Evolutionary conservation across 805 yeast genomes (phyloP).

Genomic region (Ogataea methylovora): DNA sequence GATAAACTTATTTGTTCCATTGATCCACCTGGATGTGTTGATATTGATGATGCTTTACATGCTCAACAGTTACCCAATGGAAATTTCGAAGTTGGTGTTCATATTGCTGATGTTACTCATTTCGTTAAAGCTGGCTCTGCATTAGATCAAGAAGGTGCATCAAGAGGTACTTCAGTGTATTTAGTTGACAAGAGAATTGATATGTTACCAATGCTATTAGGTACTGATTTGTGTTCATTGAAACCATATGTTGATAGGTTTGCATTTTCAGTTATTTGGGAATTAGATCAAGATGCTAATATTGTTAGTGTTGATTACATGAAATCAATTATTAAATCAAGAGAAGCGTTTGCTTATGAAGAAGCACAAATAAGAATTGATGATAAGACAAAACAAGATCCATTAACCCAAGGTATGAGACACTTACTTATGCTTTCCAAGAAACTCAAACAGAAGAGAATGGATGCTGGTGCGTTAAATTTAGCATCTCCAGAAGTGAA

Average conservation of each 20-base stretch:
- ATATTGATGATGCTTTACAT: conserved; percentile 96
- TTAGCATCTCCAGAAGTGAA: conserved; percentile 97
- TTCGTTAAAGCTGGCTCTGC: conserved; percentile 92
- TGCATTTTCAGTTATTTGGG: conserved; percentile 96
- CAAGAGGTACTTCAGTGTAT: conserved; percentile 96
- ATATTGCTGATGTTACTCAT: conserved; percentile 97
- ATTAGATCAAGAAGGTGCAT: conserved; percentile 90
- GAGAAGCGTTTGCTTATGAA: conserved; percentile 93
- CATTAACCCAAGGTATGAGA: conserved; percentile 84
- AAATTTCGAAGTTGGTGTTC: conserved; percentile 95
- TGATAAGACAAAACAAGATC: conserved; percentile 68
- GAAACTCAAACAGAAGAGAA: conserved; percentile 73
- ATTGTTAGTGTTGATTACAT: conserved; percentile 72
- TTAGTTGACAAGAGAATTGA: conserved; percentile 97
- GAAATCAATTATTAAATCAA: conserved; percentile 83
- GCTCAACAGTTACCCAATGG: conserved; percentile 84
- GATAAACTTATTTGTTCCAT: conserved; percentile 89
- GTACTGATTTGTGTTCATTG: conserved; percentile 92
- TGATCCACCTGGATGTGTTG: conserved; percentile 98
- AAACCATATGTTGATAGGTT: conserved; percentile 93
- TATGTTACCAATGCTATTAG: conserved; percentile 92
- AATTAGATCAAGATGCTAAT: conserved; percentile 77
- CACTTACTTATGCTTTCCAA: conserved; percentile 73
- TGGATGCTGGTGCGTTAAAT: conserved; percentile 94
- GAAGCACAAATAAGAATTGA: conserved; percentile 90